These are phyloP conservation scores for Cyclotella kingstonii DNA, from an alignment of 108 stramenopile species.

Conservation along the genomic window DNA sequence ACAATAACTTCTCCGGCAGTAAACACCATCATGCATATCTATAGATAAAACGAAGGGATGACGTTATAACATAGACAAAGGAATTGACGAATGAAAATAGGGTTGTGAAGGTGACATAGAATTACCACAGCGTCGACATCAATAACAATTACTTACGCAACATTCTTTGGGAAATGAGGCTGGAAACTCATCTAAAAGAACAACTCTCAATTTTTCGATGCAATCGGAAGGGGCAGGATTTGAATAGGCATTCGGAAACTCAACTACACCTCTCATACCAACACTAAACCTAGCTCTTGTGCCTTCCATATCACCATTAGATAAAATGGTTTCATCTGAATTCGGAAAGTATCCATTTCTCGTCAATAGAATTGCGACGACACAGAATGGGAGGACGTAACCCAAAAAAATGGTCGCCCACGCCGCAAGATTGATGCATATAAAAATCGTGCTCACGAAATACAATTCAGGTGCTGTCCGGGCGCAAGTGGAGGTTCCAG, in stretches of 20 bases:
- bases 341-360: conserved; percentile 65
- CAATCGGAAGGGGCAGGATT: conserved; percentile 60
- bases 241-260: conserved; percentile 52
- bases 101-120: background rate
- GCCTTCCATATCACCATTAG: conserved; percentile 22
- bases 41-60: too few species aligned
- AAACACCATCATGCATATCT: conserved; percentile 73
- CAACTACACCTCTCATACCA: conserved; percentile 28
- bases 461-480: conserved; percentile 65
- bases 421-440: conserved; percentile 55
- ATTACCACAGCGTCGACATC: too few species aligned
- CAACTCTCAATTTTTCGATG: conserved; percentile 44
- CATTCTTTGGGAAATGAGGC: conserved; percentile 58
- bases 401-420: conserved; percentile 65
- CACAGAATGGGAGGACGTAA: conserved; percentile 58
- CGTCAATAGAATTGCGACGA: conserved; percentile 64
- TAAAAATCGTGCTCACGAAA: conserved; percentile 49
- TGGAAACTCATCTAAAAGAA: conserved; percentile 46
- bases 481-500: conserved; percentile 41
- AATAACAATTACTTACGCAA: conserved; percentile 43
- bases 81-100: background rate
- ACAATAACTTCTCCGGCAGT: conserved; percentile 53
- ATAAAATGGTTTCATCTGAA: conserved; percentile 19
- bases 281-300: conserved; percentile 12
- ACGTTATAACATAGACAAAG: background rate